phyloP scores from a whole-genome alignment of 805 yeast species.

The Tanozyma kutaoensis region DNA sequence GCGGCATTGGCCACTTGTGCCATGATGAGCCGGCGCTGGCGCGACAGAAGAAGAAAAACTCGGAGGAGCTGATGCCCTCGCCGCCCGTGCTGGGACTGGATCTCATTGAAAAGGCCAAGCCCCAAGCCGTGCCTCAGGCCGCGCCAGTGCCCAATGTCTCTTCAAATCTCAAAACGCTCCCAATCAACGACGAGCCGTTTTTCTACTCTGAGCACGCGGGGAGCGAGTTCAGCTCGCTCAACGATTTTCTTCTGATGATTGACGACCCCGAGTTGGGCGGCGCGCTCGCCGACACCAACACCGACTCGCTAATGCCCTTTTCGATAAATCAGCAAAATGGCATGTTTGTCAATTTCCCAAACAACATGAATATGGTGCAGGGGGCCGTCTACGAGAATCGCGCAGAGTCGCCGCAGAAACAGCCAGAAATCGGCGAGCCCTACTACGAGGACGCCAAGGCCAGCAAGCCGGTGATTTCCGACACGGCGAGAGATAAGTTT shows the following conservation, averaged over 20 bases:
- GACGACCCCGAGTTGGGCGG: constrained; percentile 67
- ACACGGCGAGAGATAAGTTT: constrained; percentile 83
- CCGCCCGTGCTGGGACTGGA: too few species aligned
- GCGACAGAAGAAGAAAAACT: constrained; percentile 21
- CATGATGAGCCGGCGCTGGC: constrained; percentile 50
- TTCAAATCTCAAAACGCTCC: too few species aligned
- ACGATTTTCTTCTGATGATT: constrained; percentile 79
- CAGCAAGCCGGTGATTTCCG: constrained; percentile 33
- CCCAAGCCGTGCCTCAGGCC: too few species aligned
- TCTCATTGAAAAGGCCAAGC: too few species aligned
- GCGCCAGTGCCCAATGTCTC: too few species aligned
- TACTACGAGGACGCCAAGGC: not conserved
- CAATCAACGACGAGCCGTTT: constrained; percentile 65
- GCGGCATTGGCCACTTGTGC: constrained; percentile 83
- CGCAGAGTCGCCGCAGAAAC: not conserved
- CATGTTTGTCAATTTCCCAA: constrained; percentile 4
- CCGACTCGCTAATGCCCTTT: constrained; percentile 6
- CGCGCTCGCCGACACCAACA: constrained; percentile 10
- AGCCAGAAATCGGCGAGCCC: not conserved
- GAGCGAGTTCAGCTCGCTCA: constrained; percentile 79
- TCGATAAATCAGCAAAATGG: constrained; percentile 3
- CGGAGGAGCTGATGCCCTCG: too few species aligned
- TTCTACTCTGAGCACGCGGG: constrained; percentile 89
- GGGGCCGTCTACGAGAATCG: not conserved
- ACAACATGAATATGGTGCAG: constrained; percentile 17